phyloP scores from a whole-genome alignment of 495 filamentous ascomycete genomes.

The Recurvomyces mirabilis region DNA sequence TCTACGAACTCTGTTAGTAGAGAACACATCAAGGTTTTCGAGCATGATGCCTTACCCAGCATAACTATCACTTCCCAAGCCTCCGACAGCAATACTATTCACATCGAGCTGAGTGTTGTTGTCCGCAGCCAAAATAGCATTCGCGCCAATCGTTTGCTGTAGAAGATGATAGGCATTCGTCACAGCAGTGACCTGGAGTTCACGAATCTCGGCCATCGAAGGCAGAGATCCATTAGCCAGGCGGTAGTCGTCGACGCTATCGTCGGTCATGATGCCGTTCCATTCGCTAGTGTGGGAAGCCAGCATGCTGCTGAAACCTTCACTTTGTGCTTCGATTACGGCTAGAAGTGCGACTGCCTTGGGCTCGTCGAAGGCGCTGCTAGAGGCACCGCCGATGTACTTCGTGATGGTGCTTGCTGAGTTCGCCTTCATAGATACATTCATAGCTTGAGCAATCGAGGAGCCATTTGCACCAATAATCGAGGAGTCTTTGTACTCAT shows the following conservation, averaged over 20 bases:
- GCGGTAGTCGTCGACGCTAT: constrained; percentile 52
- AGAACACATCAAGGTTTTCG: too few relatives aligned
- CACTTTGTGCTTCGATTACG: constrained; percentile 30
- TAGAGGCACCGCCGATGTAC: constrained; percentile 50
- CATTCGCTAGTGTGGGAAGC: constrained; percentile 44
- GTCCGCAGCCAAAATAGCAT: constrained; percentile 30
- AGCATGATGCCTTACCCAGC: constrained; percentile 39
- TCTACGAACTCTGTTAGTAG: background rate
- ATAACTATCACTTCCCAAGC: constrained; percentile 51
- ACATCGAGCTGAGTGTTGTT: constrained; percentile 34
- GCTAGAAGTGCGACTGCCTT: constrained; percentile 40
- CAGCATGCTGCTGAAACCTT: constrained; percentile 41
- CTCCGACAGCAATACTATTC: constrained; percentile 51
- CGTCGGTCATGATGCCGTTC: constrained; percentile 39
- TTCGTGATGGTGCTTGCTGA: constrained; percentile 44
- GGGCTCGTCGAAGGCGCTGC: constrained; percentile 48
- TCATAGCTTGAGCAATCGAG: constrained; percentile 46
- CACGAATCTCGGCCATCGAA: constrained; percentile 44
- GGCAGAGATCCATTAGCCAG: constrained; percentile 52
- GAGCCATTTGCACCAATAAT: constrained; percentile 47
- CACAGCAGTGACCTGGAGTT: constrained; percentile 52
- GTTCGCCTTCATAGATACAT: constrained; percentile 39
- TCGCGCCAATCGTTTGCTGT: constrained; percentile 49
- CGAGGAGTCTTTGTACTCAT: constrained; percentile 32
- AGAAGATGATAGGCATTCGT: constrained; percentile 59